Evolutionary conservation across 257 asterid genomes (phyloP).

Genomic region (Lantana camara): DNA sequence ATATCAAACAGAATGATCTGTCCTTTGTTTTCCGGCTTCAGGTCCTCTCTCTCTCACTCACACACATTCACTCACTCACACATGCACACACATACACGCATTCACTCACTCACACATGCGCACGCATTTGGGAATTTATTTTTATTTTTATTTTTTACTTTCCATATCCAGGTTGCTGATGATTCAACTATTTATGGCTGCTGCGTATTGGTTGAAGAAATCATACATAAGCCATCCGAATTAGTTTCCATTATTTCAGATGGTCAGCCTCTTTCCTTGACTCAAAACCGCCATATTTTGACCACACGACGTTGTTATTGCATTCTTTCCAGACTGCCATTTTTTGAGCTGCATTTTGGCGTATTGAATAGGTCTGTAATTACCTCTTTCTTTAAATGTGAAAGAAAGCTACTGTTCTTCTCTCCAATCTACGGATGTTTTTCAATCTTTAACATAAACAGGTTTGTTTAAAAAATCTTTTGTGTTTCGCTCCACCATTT

Average conservation of each 20-base stretch:
- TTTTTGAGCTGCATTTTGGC: conserved; percentile 71
- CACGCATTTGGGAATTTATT: background rate
- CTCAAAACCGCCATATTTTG: conserved; percentile 56
- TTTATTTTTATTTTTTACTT: conserved; percentile 4
- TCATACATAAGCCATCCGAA: conserved; percentile 65
- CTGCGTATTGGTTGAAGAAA: conserved; percentile 72
- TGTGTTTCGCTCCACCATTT: conserved; percentile 14
- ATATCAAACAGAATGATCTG: conserved; percentile 69
- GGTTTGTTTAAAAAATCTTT: background rate
- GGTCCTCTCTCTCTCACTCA: conserved; percentile 33
- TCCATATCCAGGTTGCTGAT: conserved; percentile 61
- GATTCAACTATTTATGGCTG: conserved; percentile 75
- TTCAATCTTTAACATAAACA: background rate
- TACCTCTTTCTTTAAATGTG: background rate
- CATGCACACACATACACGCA: background rate
- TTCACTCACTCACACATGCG: background rate
- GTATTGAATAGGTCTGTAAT: conserved; percentile 55
- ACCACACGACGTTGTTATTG: conserved; percentile 75
- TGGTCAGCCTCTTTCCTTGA: conserved; percentile 43
- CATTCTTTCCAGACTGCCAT: conserved; percentile 70
- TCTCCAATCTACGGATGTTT: background rate
- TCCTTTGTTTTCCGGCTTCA: conserved; percentile 77
- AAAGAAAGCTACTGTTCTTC: background rate
- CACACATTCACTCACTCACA: background rate
- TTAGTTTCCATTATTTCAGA: conserved; percentile 67